phyloP scores from a whole-genome alignment of 495 filamentous ascomycete species.

The Lasiosphaeria hispida region DNA sequence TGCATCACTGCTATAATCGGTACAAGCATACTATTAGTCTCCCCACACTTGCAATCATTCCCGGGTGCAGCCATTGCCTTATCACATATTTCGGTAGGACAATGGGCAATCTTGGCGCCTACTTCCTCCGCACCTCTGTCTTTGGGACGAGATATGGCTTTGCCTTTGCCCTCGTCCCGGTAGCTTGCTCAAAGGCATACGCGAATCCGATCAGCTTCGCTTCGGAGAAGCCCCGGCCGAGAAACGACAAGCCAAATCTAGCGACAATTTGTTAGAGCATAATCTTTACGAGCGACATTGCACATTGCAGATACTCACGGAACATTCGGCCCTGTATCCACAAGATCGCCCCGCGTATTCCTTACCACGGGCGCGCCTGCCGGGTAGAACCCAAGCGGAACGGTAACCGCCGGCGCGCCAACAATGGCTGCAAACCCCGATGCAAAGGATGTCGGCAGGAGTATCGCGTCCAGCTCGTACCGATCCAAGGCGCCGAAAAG shows the following conservation, averaged over 20 bases:
- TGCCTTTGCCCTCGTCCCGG: conserved; percentile 44
- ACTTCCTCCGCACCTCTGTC: conserved; percentile 26
- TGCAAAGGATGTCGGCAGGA: conserved; percentile 38
- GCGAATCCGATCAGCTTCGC: conserved; percentile 57
- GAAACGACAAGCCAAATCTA: conserved; percentile 42
- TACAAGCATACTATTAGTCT: too few species aligned
- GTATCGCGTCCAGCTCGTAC: conserved; percentile 38
- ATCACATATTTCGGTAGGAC: too few species aligned
- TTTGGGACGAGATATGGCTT: conserved; percentile 48
- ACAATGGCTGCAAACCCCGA: conserved; percentile 22
- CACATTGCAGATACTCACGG: not conserved
- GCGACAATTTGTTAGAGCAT: not conserved
- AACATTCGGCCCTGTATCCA: conserved; percentile 10
- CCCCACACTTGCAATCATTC: too few species aligned
- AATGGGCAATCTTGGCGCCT: not conserved
- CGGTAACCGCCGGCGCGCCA: conserved; percentile 38
- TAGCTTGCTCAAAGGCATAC: conserved; percentile 67
- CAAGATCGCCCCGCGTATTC: conserved; percentile 14
- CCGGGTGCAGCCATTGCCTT: too few species aligned
- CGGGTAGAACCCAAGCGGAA: conserved; percentile 41
- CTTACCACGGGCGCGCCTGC: not conserved
- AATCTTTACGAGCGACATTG: not conserved
- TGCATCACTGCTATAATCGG: too few species aligned
- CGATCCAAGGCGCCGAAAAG: conserved; percentile 1
- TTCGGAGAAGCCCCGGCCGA: conserved; percentile 56